Conservation (phyloP, 2,329 filamentous ascomycete genomes). For the Sclerotinia glacialis region DNA sequence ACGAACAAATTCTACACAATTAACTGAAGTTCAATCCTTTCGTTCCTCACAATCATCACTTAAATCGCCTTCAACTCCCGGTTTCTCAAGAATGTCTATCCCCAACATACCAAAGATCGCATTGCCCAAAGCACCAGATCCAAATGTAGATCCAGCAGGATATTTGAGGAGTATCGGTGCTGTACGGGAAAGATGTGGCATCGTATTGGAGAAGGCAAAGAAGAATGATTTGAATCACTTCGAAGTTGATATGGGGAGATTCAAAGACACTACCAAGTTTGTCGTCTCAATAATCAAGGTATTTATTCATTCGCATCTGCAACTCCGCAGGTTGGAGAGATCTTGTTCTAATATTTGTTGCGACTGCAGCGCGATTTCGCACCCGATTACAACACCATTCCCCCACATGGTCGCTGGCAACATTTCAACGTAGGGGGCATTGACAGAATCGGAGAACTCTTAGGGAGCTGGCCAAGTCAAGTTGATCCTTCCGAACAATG, state of each 20-base stretch:
- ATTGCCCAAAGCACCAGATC: conserved; percentile 82
- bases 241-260: conserved; percentile 67
- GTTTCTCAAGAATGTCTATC: conserved; percentile 35
- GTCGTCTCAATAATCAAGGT: conserved; percentile 75
- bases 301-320: conserved; percentile 39
- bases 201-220: conserved; percentile 65
- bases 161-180: conserved; percentile 89
- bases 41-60: conserved; percentile 31
- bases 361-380: conserved; percentile 62
- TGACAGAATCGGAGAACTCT: conserved; percentile 68
- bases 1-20: conserved; percentile 32
- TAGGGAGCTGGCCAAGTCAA: conserved; percentile 62
- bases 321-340: background rate
- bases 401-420: conserved; percentile 82
- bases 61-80: conserved; percentile 35
- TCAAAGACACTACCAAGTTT: conserved; percentile 64
- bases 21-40: conserved; percentile 32
- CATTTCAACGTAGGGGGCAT: conserved; percentile 79
- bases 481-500: conserved; percentile 72
- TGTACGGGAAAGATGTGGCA: conserved; percentile 68
- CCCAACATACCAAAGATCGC: conserved; percentile 68
- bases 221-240: conserved; percentile 67
- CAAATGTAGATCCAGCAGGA: conserved; percentile 79
- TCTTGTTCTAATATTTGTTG: background rate
- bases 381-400: conserved; percentile 69